These are phyloP conservation scores for Botrytis paeoniae DNA, from an alignment of 2,329 filamentous ascomycete genomes.

Conservation along the genomic window DNA sequence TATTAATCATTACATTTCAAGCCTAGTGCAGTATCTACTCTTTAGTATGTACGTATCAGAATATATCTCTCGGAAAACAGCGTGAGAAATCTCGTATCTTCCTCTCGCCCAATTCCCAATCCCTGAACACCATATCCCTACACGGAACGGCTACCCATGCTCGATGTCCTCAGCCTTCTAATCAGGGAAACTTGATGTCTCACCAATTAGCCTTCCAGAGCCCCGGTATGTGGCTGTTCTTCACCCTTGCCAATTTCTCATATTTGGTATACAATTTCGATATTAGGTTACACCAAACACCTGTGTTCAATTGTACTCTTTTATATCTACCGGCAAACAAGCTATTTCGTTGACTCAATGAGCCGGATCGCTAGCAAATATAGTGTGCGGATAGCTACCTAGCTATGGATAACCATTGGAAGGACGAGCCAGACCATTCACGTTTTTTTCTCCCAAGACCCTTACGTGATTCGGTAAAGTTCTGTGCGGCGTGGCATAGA, in stretches of 20 bases:
- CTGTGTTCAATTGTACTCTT: neutral
- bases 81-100: conserved; percentile 16
- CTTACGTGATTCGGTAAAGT: neutral
- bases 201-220: conserved; percentile 12
- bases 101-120: neutral
- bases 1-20: neutral
- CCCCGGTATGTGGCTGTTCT: neutral
- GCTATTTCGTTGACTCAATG: neutral
- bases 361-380: neutral
- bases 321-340: neutral
- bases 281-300: neutral
- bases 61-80: conserved; percentile 4
- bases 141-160: conserved; percentile 5
- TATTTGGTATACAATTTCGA: neutral
- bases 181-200: neutral
- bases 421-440: neutral
- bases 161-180: conserved; percentile 1
- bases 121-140: neutral
- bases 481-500: neutral
- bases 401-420: neutral
- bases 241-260: neutral
- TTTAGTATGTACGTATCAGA: neutral
- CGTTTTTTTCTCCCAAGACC: neutral
- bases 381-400: neutral
- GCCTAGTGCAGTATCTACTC: neutral